Evolutionary conservation across 306 rosid genomes (phyloP), one percentile per base, ranked within the genome.

Genomic region (Citrullus mucosospermus): DNA sequence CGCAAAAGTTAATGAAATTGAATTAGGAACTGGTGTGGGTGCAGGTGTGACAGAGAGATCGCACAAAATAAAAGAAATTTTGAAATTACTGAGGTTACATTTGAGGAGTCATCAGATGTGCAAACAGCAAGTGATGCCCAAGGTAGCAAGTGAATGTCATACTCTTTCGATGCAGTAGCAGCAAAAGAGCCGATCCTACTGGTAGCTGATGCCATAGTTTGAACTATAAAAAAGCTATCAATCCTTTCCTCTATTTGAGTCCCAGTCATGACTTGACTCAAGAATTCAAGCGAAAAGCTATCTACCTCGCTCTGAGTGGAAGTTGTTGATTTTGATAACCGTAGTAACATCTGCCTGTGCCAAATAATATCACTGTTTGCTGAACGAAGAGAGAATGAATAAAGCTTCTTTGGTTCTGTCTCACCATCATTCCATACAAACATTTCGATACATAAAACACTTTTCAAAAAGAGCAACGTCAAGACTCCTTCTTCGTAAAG

Each of bases 41-140:
- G 76, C 17, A 30, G 7, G 62, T 14, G 53, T 41, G 71, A 59
- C 56, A 63, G 54, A 50, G 68, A 74, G 62, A 63, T 55, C 20
- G 56, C 67, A 65, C 74, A 80, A 55, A 16, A 34, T 68, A 85
- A 78, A 82, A 78, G 78, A 86, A 80, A 83, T 34, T 78, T 57
- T 39, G 85, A 68, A 83, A 84, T 59, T 56, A 73, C 77, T 51
- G 61, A 28, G 58, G 84, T 92, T 89, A 94, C 98, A 83, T 85
- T 84, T 34, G 63, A 82, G 69, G 92, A 84, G 85, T 80, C 80
- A 46, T 87, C 91, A 13, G 98, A 87, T 80, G 84, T 94, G 93
- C 95, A 94, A 76, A 93, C 97, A 8, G 96, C 97, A 54, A 94
- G 78, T 34, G 98, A 94, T 82, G 96, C 98, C 98, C 98, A 94